These are phyloP conservation scores for Talaromyces islandicus DNA, from an alignment of 2,329 filamentous ascomycete species.

Conservation along the genomic window DNA sequence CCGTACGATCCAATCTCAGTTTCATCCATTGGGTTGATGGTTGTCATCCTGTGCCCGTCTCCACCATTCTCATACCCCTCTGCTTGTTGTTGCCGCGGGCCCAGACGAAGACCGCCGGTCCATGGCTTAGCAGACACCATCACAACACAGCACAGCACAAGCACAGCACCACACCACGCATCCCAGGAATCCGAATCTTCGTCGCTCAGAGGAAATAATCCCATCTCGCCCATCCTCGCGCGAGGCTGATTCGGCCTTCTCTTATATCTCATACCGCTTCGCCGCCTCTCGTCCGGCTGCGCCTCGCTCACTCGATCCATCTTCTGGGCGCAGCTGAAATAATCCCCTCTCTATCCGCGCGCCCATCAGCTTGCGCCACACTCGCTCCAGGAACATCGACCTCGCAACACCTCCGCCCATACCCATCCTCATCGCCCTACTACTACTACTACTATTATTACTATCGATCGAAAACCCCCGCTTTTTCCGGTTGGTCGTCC, in stretches of 20 bases:
- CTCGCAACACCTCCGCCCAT: constrained; percentile 17
- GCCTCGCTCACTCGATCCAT: constrained; percentile 2
- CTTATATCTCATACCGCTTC: constrained; percentile 1
- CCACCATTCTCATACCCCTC: not conserved
- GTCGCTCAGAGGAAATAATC: not conserved
- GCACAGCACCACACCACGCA: not conserved
- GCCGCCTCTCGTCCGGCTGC: not conserved
- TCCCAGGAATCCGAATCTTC: not conserved
- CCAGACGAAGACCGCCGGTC: not conserved
- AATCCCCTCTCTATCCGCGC: constrained; percentile 15
- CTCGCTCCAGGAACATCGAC: constrained; percentile 31
- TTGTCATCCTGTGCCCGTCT: not conserved
- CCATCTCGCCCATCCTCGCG: not conserved
- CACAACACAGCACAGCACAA: not conserved
- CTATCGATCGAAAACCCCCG: not conserved
- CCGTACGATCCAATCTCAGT: not conserved
- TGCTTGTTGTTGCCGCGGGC: not conserved
- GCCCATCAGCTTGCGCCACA: constrained; percentile 40
- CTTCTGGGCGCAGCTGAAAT: constrained; percentile 27
- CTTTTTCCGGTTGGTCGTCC: not conserved
- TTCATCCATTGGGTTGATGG: not conserved
- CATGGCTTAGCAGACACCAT: constrained; percentile 4
- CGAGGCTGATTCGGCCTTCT: constrained; percentile 9
- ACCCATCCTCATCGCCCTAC: not conserved
- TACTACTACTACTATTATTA: not conserved